Evolutionary conservation across 495 filamentous ascomycete genomes (phyloP), one percentile per base, ranked within the genome.

Genomic region (Lichina pygmaea): DNA sequence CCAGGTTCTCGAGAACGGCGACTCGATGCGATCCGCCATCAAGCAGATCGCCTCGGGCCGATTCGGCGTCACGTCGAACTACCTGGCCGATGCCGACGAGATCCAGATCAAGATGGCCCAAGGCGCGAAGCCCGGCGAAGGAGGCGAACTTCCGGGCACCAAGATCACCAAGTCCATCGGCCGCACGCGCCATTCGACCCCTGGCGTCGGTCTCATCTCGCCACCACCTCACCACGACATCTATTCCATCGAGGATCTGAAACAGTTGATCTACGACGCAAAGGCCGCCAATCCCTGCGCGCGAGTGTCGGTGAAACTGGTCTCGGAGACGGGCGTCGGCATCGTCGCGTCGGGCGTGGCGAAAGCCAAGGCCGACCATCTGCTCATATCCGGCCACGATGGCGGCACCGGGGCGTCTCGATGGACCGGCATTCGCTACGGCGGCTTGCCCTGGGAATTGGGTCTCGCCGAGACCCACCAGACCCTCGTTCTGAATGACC

Each of bases 81-180:
- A 95, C 60, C 71, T 99, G n/a, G 86, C 89, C 38, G 89, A 99
- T 59, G 82, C 89, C 11, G 89, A 99, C 58, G 86, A 99, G 63
- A 66, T 99, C 34, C 89, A 99, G 64, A 99, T 99, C 69, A 99
- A 99, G 71, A 99, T 99, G 89, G 89, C 89, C 8, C 89, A 99
- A 63, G 89, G 89, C 54, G 89, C 89, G 44, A 99, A 99, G 71
- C 89, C 89, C 50, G 89, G 89, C 56, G 89, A 99, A 61, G 89
- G 89, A 66, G 89, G 89, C 69, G 89, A 99, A 59, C 73, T 99
- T 50, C 89, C 89, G 33, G 89, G 89, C 32, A 86, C 95, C 66
- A 99, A 99, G 64, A 91, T 99, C 7, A 91, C 92, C 30, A 82
- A 84, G 52, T 80, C 91, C 32, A 99, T 99, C 55, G 89, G 85